phyloP scores from a whole-genome alignment of 164 flowering plant species.

The Piper longum region DNA sequence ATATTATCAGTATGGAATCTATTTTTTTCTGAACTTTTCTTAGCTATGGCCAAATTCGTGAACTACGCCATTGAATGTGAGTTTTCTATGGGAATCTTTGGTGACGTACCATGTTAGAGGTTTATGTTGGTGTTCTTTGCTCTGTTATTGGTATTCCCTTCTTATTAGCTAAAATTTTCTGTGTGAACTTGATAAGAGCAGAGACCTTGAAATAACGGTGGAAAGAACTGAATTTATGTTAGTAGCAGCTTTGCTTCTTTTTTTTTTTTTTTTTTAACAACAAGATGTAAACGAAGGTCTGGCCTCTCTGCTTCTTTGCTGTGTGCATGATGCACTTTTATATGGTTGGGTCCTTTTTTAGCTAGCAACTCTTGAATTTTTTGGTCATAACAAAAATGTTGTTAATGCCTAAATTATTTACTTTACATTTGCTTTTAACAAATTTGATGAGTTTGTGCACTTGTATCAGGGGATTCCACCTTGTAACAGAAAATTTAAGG shows the following conservation, averaged over 20 bases:
- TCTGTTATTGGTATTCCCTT: background rate
- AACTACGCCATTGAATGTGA: too few species aligned
- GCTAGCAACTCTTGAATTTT: too few species aligned
- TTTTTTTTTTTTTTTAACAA: too few species aligned
- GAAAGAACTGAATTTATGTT: too few species aligned
- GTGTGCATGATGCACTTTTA: background rate
- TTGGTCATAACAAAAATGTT: too few species aligned
- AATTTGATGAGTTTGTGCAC: background rate
- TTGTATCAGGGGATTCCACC: constrained; percentile 64
- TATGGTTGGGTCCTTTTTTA: background rate
- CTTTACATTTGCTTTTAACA: background rate
- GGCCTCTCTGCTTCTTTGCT: too few species aligned
- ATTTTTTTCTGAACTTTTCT: background rate
- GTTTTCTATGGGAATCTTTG: background rate
- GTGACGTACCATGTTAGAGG: background rate
- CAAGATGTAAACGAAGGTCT: too few species aligned
- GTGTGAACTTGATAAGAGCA: too few species aligned
- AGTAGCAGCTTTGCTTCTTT: too few species aligned
- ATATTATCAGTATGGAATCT: background rate
- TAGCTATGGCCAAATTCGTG: background rate
- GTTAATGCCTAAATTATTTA: background rate
- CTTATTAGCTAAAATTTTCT: too few species aligned
- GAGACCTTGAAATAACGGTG: too few species aligned
- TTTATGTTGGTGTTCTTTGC: background rate
- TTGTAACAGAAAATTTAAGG: constrained; percentile 33